Conservation (phyloP, 805 yeast genomes). For the Candida loeiensis region DNA sequence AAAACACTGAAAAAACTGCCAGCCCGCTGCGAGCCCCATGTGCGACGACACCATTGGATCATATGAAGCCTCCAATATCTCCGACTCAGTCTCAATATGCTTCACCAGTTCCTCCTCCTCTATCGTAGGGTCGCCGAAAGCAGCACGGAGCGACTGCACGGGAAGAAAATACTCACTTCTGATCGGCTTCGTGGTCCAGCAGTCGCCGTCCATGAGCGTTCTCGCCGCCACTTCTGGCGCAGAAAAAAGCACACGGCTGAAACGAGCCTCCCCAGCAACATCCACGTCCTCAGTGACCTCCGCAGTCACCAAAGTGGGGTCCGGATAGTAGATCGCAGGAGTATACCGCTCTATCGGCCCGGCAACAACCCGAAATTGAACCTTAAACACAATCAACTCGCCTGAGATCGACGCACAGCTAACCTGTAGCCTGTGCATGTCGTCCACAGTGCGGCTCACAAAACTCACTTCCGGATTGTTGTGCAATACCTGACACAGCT, state of each 20-base stretch:
- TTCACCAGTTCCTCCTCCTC: conserved; percentile 27
- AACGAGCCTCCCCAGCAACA: conserved; percentile 6
- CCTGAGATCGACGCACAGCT: conserved; percentile 46
- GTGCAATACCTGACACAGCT: conserved; percentile 44
- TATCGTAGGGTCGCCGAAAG: conserved; percentile 44
- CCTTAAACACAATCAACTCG: conserved; percentile 40
- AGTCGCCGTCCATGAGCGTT: conserved; percentile 41
- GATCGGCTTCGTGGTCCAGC: conserved; percentile 51
- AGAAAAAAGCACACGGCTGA: conserved; percentile 21
- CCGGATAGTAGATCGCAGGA: conserved; percentile 24
- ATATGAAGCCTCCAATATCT: conserved; percentile 32
- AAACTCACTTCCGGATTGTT: conserved; percentile 55
- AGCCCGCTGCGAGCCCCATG: conserved; percentile 29
- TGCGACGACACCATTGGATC: conserved; percentile 27
- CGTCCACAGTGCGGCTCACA: conserved; percentile 17
- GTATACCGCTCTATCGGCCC: conserved; percentile 28
- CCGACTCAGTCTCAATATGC: conserved; percentile 40
- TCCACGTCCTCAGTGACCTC: background rate
- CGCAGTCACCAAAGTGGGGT: conserved; percentile 22
- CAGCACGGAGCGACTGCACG: conserved; percentile 46
- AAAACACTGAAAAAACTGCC: conserved; percentile 31
- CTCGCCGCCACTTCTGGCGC: conserved; percentile 29
- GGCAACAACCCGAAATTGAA: conserved; percentile 21
- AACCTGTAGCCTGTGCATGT: conserved; percentile 26
- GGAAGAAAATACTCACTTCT: conserved; percentile 40